These are phyloP conservation scores for Boletus pseudopeckii DNA, from an alignment of 768 basidiomycete genomes.

Conservation along the genomic window DNA sequence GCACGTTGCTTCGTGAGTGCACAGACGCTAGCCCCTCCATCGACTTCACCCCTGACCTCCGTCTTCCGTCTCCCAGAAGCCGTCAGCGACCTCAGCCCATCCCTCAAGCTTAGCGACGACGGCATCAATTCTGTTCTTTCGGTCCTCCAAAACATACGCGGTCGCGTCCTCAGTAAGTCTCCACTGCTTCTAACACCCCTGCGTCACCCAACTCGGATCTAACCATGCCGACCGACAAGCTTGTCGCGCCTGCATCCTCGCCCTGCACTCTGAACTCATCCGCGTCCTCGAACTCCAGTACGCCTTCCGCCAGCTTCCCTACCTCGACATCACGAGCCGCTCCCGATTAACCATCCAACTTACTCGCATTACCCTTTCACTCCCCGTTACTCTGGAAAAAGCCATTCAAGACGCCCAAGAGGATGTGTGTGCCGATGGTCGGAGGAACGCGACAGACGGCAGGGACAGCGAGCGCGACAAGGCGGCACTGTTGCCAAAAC, in stretches of 20 bases:
- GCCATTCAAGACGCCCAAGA: slow-evolving; percentile 48
- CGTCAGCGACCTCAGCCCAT: slow-evolving; percentile 76
- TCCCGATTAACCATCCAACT: slow-evolving; percentile 74
- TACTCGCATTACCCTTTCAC: slow-evolving; percentile 68
- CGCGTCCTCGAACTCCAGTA: slow-evolving; percentile 81
- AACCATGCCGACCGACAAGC: slow-evolving; percentile 36
- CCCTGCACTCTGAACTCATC: slow-evolving; percentile 68
- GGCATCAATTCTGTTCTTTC: slow-evolving; percentile 73
- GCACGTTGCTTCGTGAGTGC: slow-evolving; percentile 64
- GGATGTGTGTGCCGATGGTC: slow-evolving; percentile 6
- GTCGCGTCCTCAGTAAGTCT: slow-evolving; percentile 62
- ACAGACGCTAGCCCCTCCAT: too few species aligned
- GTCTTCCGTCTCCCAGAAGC: slow-evolving; percentile 45
- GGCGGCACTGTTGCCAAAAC: slow-evolving; percentile 49
- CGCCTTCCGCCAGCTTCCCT: slow-evolving; percentile 69
- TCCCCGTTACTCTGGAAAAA: slow-evolving; percentile 71
- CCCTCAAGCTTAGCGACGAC: slow-evolving; percentile 73
- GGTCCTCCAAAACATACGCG: slow-evolving; percentile 66
- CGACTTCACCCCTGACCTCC: not conserved
- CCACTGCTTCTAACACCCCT: not conserved
- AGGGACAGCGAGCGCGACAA: slow-evolving; percentile 20
- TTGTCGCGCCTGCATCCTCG: slow-evolving; percentile 72
- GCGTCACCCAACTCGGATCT: not conserved
- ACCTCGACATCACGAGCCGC: slow-evolving; percentile 73
- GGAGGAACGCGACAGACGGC: slow-evolving; percentile 1